Conservation (phyloP, 805 yeast genomes). For the Wickerhamiella occidentalis region DNA sequence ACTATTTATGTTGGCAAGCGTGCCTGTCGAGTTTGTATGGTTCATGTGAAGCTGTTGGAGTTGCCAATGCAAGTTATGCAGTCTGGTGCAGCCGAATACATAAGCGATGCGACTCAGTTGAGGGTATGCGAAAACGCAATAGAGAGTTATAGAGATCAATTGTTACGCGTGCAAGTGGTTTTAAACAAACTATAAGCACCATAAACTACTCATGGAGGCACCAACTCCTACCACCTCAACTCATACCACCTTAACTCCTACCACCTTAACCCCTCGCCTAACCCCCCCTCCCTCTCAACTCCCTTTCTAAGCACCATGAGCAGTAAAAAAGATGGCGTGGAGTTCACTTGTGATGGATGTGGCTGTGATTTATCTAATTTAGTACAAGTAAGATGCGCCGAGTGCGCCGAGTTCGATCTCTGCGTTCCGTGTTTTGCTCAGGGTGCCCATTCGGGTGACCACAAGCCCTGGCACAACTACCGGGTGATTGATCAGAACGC, state of each 20-base stretch:
- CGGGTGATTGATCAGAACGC: slow-evolving; percentile 87
- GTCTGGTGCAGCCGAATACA: not conserved
- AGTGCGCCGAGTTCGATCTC: slow-evolving; percentile 86
- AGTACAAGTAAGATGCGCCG: slow-evolving; percentile 83
- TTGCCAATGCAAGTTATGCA: not conserved
- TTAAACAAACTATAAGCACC: too few species aligned
- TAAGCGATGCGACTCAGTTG: not conserved
- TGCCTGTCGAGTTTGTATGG: not conserved
- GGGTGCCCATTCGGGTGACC: slow-evolving; percentile 69
- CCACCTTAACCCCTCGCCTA: not conserved
- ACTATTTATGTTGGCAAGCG: not conserved
- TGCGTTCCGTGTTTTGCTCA: slow-evolving; percentile 94
- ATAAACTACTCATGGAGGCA: too few species aligned
- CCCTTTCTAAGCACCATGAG: too few species aligned
- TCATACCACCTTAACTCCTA: too few species aligned
- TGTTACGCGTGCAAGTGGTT: too few species aligned
- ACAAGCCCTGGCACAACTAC: slow-evolving; percentile 91
- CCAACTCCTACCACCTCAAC: too few species aligned
- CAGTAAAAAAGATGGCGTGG: slow-evolving; percentile 12
- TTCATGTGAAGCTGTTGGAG: too few species aligned
- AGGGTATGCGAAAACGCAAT: too few species aligned
- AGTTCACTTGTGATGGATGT: slow-evolving; percentile 69
- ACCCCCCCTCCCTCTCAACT: too few species aligned
- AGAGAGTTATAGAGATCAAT: too few species aligned
- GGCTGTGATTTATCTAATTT: slow-evolving; percentile 91